phyloP scores from a whole-genome alignment of 345 rosid species.

The Iberis pinnata region DNA sequence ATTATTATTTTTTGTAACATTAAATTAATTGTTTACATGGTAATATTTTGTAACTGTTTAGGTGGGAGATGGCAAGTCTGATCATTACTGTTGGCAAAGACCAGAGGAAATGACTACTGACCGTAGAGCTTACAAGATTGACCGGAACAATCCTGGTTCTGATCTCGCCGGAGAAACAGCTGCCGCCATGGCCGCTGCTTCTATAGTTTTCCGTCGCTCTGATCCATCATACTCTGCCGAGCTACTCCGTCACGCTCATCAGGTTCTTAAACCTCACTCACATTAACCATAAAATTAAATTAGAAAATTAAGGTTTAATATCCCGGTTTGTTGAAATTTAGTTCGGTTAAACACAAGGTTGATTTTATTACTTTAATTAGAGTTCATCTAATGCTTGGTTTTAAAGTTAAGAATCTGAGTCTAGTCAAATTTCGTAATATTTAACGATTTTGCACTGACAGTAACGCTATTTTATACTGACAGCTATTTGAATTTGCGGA shows the following conservation, averaged over 20 bases:
- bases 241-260: slow-evolving; percentile 65
- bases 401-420: too few relatives aligned
- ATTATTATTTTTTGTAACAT: too few relatives aligned
- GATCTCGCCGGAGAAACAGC: slow-evolving; percentile 96
- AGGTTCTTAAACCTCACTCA: slow-evolving; percentile 37
- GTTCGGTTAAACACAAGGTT: too few relatives aligned
- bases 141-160: slow-evolving; percentile 82
- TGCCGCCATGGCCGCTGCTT: slow-evolving; percentile 97
- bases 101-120: slow-evolving; percentile 99
- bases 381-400: too few relatives aligned
- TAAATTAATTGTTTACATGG: too few relatives aligned
- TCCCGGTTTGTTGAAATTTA: too few relatives aligned
- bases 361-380: too few relatives aligned
- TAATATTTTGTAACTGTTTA: slow-evolving; percentile 21
- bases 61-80: slow-evolving; percentile 95
- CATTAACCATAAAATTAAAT: background rate
- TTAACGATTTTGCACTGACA: background rate
- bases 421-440: too few relatives aligned
- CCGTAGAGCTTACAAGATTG: slow-evolving; percentile 64
- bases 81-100: slow-evolving; percentile 96
- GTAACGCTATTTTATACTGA: background rate
- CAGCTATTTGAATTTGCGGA: slow-evolving; percentile 92
- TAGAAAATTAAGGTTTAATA: too few relatives aligned
- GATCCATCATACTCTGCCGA: slow-evolving; percentile 59
- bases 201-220: slow-evolving; percentile 63